phyloP scores from a whole-genome alignment of 2,329 filamentous ascomycete species.

The Ophiocordyceps camponoti-leonardi region DNA sequence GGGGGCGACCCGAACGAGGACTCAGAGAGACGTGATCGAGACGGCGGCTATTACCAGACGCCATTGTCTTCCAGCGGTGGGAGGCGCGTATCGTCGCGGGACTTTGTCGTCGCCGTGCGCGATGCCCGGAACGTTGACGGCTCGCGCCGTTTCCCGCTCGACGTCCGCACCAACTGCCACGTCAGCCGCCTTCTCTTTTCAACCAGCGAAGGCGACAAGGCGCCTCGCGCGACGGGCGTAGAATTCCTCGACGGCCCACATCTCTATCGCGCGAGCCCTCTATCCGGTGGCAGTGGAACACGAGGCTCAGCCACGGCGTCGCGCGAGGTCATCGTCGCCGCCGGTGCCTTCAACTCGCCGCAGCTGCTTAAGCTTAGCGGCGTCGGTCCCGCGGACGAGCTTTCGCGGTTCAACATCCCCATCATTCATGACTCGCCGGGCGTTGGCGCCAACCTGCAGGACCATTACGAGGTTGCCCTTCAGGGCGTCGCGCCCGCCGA shows the following conservation, averaged over 20 bases:
- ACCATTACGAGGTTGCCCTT: slow-evolving; percentile 12
- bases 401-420: slow-evolving; percentile 25
- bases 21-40: slow-evolving; percentile 22
- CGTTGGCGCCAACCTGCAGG: slow-evolving; percentile 36
- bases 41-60: slow-evolving; percentile 23
- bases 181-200: slow-evolving; percentile 20
- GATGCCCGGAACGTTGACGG: slow-evolving; percentile 8
- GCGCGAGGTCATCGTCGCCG: slow-evolving; percentile 29
- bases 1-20: slow-evolving; percentile 34
- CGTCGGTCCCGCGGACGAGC: slow-evolving; percentile 22
- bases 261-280: slow-evolving; percentile 25
- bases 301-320: slow-evolving; percentile 14
- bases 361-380: slow-evolving; percentile 28
- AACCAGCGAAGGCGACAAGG: slow-evolving; percentile 8
- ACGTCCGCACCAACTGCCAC: slow-evolving; percentile 9
- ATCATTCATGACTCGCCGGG: slow-evolving; percentile 40
- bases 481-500: slow-evolving; percentile 4
- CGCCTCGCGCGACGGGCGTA: slow-evolving; percentile 21
- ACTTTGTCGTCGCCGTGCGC: slow-evolving; percentile 23
- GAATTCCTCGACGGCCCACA: slow-evolving; percentile 22
- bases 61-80: slow-evolving; percentile 25
- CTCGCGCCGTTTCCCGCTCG: slow-evolving; percentile 4
- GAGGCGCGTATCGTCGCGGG: slow-evolving; percentile 27
- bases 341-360: slow-evolving; percentile 27
- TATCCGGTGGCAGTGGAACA: slow-evolving; percentile 8